A percentile compares a stretch with the other conserved stretches of the same genome.
These are phyloP conservation scores for Elsinoe arachidis DNA, from an alignment of 2,329 filamentous ascomycete species.

Conservation along the genomic window DNA sequence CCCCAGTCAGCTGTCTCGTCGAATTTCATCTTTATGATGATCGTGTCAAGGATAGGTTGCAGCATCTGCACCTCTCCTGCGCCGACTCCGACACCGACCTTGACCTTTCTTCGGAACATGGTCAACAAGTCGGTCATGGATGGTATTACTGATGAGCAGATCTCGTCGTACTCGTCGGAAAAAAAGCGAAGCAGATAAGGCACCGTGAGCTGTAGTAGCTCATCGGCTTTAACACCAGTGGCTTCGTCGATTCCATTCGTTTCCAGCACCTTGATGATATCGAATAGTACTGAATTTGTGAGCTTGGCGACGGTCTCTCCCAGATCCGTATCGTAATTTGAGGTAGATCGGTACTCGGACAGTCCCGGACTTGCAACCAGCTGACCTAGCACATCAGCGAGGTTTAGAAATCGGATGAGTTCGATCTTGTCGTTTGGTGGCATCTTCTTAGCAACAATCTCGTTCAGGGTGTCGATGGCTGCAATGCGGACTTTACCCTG, in stretches of 20 bases:
- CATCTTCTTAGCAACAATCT: constrained; percentile 98
- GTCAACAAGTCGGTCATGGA: constrained; percentile 87
- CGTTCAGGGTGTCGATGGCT: constrained; percentile 88
- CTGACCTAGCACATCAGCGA: constrained; percentile 75
- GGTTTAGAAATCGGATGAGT: constrained; percentile 82
- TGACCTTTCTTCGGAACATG: constrained; percentile 74
- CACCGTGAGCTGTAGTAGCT: constrained; percentile 72
- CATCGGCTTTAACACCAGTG: constrained; percentile 66
- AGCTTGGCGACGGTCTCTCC: constrained; percentile 92
- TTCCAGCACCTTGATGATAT: constrained; percentile 81
- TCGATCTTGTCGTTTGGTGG: constrained; percentile 85
- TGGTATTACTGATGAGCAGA: constrained; percentile 91
- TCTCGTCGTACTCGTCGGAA: constrained; percentile 94
- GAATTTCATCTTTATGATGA: constrained; percentile 93
- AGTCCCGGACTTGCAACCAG: constrained; percentile 77
- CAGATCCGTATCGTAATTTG: constrained; percentile 88
- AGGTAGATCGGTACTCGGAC: constrained; percentile 67
- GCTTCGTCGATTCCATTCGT: constrained; percentile 54
- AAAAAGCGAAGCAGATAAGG: constrained; percentile 89
- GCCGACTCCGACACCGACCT: constrained; percentile 54
- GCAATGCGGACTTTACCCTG: constrained; percentile 75
- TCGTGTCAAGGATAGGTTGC: constrained; percentile 78
- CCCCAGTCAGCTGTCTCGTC: constrained; percentile 93
- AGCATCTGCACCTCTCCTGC: constrained; percentile 73
- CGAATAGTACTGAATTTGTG: constrained; percentile 79